phyloP scores from a whole-genome alignment of 805 yeast species.

The Pichia exigua region DNA sequence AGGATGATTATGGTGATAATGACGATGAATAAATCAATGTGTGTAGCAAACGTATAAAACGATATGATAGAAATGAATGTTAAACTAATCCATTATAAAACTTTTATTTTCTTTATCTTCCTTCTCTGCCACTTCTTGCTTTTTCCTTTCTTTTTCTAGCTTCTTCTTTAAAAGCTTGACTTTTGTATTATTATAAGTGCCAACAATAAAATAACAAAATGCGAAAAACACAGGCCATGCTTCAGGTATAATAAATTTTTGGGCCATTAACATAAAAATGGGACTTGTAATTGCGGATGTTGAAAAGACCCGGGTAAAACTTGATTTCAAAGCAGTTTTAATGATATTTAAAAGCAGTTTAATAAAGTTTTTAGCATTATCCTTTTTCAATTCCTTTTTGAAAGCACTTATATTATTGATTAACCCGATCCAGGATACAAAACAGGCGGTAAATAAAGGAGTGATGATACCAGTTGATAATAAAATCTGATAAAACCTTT shows the following conservation, averaged over 20 bases:
- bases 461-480: slow-evolving; percentile 47
- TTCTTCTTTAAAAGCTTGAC: slow-evolving; percentile 30
- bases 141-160: not conserved
- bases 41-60: not conserved
- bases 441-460: slow-evolving; percentile 42
- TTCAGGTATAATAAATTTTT: slow-evolving; percentile 47
- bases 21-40: not conserved
- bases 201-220: slow-evolving; percentile 48
- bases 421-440: slow-evolving; percentile 45
- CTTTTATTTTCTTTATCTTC: not conserved
- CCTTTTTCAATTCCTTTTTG: not conserved
- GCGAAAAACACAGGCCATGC: slow-evolving; percentile 60
- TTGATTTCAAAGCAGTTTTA: slow-evolving; percentile 31
- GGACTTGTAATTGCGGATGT: slow-evolving; percentile 50
- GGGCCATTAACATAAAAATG: slow-evolving; percentile 46
- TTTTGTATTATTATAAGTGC: slow-evolving; percentile 53
- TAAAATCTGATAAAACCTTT: slow-evolving; percentile 43
- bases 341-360: slow-evolving; percentile 14
- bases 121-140: too few relatives aligned
- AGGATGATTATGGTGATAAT: not conserved
- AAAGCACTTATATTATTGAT: slow-evolving; percentile 30
- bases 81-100: not conserved
- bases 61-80: not conserved
- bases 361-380: slow-evolving; percentile 13
- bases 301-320: slow-evolving; percentile 39